Conservation (phyloP, 306 rosid species). For the Mimosa bimucronata region DNA sequence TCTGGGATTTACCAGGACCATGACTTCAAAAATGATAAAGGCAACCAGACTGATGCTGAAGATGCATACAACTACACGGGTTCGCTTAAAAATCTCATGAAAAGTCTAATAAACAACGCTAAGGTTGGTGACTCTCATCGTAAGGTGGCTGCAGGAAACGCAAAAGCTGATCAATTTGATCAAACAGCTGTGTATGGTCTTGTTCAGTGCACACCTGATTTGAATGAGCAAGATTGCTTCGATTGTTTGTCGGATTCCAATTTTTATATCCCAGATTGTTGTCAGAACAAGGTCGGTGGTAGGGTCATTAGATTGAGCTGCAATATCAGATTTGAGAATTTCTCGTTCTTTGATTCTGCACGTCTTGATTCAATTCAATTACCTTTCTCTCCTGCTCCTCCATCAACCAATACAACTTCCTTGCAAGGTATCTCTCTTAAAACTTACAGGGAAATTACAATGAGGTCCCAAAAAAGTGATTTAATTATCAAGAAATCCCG, state of each 20-base stretch:
- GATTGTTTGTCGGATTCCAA: background rate
- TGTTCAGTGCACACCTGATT: conserved; percentile 42
- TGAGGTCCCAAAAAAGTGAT: too few relatives aligned
- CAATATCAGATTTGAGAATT: background rate
- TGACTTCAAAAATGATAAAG: background rate
- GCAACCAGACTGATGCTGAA: background rate
- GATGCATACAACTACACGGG: background rate
- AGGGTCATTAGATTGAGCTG: conserved; percentile 29
- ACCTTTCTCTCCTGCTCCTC: background rate
- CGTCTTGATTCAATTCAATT: background rate
- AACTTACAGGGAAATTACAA: too few relatives aligned
- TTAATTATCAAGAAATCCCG: too few relatives aligned
- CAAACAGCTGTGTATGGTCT: conserved; percentile 22
- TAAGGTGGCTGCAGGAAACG: conserved; percentile 17
- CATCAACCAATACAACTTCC: background rate
- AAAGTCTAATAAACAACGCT: background rate
- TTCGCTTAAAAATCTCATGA: background rate
- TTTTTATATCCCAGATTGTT: background rate
- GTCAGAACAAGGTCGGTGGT: background rate
- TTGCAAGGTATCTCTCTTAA: background rate
- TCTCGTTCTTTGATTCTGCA: background rate
- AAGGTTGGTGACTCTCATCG: conserved; percentile 3
- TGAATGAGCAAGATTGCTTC: conserved; percentile 12
- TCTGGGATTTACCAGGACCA: background rate
- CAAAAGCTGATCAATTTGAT: background rate